phyloP scores from a whole-genome alignment of 2,329 filamentous ascomycete genomes.

The Arthrobotrys conoides region DNA sequence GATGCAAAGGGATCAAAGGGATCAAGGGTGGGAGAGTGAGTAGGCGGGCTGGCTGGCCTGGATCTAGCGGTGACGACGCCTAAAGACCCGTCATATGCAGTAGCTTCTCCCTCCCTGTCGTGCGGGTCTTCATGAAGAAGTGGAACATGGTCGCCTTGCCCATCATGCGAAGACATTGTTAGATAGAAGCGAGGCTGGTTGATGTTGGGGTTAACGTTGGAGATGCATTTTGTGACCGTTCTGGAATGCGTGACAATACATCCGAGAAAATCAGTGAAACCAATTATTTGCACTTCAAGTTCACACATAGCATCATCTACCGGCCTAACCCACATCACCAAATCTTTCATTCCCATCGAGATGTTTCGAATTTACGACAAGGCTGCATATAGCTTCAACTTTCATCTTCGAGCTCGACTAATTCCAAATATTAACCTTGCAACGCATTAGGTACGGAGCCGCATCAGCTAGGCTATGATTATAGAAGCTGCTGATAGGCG shows the following conservation, averaged over 20 bases:
- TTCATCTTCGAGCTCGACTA: not conserved
- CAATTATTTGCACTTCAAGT: no score
- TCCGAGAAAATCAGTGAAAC: not conserved
- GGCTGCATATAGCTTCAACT: not conserved
- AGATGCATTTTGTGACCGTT: slow-evolving; percentile 1
- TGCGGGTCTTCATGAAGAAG: slow-evolving; percentile 33
- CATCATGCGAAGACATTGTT: slow-evolving; percentile 38
- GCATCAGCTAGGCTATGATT: not conserved
- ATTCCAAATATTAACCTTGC: not conserved
- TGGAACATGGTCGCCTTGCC: slow-evolving; percentile 37
- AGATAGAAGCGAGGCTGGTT: not conserved
- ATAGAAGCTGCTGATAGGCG: not conserved
- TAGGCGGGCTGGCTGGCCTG: slow-evolving; percentile 12
- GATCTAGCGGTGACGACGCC: slow-evolving; percentile 14
- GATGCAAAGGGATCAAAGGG: slow-evolving; percentile 30
- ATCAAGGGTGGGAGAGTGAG: slow-evolving; percentile 28
- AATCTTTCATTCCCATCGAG: not conserved
- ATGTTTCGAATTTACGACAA: not conserved
- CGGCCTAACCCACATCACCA: not conserved
- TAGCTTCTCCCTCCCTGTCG: not conserved
- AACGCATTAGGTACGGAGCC: not conserved
- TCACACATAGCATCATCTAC: no score
- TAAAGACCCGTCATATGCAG: not conserved
- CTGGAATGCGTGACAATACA: not conserved
- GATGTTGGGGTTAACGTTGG: slow-evolving; percentile 25